Percentiles rank a stretch among this genome's conserved stretches.
phyloP scores from a whole-genome alignment of 495 filamentous ascomycete genomes.

The Xylaria palmicola region DNA sequence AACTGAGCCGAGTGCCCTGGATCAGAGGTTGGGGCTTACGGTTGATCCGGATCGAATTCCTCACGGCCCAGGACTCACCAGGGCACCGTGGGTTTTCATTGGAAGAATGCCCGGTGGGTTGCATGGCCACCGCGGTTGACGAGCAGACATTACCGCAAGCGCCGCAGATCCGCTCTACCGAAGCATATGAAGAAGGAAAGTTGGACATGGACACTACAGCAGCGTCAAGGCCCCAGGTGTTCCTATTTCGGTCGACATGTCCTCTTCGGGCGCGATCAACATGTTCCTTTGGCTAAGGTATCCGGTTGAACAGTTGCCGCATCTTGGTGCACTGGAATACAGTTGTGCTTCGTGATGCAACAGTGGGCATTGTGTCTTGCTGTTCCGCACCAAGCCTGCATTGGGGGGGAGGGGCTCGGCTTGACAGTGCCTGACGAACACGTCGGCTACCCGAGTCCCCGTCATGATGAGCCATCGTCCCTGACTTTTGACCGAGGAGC shows the following conservation, averaged over 20 bases:
- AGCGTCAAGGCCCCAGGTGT: background rate
- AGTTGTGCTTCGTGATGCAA: background rate
- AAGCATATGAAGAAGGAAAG: conserved; percentile 6
- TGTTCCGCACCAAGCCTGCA: background rate
- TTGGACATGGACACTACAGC: background rate
- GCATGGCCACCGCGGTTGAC: conserved; percentile 11
- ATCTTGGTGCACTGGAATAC: background rate
- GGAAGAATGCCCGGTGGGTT: conserved; percentile 20
- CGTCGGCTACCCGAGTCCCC: background rate
- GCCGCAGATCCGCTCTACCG: conserved; percentile 12
- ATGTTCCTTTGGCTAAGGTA: conserved; percentile 1
- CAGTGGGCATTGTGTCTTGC: background rate
- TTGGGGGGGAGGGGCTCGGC: background rate
- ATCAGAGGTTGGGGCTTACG: conserved; percentile 18
- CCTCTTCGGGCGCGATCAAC: conserved; percentile 14
- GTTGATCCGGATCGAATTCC: conserved; percentile 34
- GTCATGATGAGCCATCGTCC: background rate
- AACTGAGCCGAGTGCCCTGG: conserved; percentile 20
- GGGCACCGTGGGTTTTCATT: conserved; percentile 21
- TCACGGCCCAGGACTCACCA: conserved; percentile 26
- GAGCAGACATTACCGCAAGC: conserved; percentile 14
- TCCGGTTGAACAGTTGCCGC: conserved; percentile 7
- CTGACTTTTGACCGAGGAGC: background rate
- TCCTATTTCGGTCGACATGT: conserved; percentile 8
- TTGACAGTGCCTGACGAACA: background rate